Evolutionary conservation across 1,284 basidiomycete species (phyloP).

Genomic region (Ceraceosorus guamensis): DNA sequence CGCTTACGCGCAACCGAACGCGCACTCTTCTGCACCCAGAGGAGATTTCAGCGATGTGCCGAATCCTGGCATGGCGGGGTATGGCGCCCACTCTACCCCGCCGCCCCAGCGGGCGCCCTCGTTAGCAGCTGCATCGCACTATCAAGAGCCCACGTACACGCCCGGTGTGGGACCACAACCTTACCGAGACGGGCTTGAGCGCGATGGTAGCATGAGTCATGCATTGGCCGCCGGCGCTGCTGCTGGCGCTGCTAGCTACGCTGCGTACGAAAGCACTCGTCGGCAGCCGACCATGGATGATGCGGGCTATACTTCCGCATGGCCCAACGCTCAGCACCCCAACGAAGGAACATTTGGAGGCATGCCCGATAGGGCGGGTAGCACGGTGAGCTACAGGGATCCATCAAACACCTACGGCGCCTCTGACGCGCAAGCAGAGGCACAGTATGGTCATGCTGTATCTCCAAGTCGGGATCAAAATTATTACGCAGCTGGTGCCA

Average conservation of each 20-base stretch:
- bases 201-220: constrained; percentile 1
- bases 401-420: not conserved
- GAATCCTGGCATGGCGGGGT: constrained; percentile 6
- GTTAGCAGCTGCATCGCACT: constrained; percentile 4
- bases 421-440: too few relatives aligned
- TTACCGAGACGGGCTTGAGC: constrained; percentile 18
- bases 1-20: not conserved
- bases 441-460: constrained; percentile 2
- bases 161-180: constrained; percentile 35
- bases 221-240: constrained; percentile 11
- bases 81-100: constrained; percentile 19
- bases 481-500: not conserved
- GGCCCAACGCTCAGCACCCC: constrained; percentile 20
- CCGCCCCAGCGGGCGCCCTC: constrained; percentile 4
- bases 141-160: constrained; percentile 16
- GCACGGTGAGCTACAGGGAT: not conserved
- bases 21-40: not conserved
- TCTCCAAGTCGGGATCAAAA: constrained; percentile 9
- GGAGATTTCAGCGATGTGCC: not conserved
- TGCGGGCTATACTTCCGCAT: constrained; percentile 10
- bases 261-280: constrained; percentile 15
- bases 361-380: constrained; percentile 2
- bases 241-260: constrained; percentile 13
- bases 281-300: not conserved
- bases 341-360: constrained; percentile 25